Percentiles rank a stretch among this genome's conserved stretches.
Evolutionary conservation across 768 basidiomycete genomes (phyloP).

Genomic region (Gloeostereum incarnatum): DNA sequence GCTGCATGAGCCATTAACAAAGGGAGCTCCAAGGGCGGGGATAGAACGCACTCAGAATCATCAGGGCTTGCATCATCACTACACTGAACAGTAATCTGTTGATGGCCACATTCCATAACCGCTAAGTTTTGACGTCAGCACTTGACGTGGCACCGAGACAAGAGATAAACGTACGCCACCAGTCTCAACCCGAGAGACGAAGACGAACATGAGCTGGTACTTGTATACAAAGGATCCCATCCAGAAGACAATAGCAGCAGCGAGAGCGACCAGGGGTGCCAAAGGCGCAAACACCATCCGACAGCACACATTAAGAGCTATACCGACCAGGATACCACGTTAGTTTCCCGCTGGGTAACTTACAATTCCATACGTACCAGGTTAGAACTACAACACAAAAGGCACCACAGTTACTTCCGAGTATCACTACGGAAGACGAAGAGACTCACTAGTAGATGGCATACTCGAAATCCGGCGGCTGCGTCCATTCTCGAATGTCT

Average conservation of each 20-base stretch:
- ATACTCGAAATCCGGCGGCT: slow-evolving; percentile 86
- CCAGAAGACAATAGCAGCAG: slow-evolving; percentile 84
- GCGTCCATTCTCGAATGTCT: slow-evolving; percentile 84
- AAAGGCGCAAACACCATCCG: slow-evolving; percentile 90
- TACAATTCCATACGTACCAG: too few relatives aligned
- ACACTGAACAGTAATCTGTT: slow-evolving; percentile 78
- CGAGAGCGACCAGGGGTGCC: slow-evolving; percentile 82
- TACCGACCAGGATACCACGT: too few relatives aligned
- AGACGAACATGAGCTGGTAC: slow-evolving; percentile 96
- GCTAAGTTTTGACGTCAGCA: slow-evolving; percentile 29
- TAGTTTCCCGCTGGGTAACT: too few relatives aligned
- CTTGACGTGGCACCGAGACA: background rate
- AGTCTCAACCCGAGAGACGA: slow-evolving; percentile 79
- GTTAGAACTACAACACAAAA: slow-evolving; percentile 3
- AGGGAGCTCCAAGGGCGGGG: slow-evolving; percentile 6
- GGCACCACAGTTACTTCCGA: background rate
- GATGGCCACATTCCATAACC: slow-evolving; percentile 88
- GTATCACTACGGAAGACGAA: background rate
- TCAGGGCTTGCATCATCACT: slow-evolving; percentile 80
- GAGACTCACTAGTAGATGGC: slow-evolving; percentile 68
- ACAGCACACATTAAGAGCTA: slow-evolving; percentile 90
- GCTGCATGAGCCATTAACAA: slow-evolving; percentile 30
- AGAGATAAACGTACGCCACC: slow-evolving; percentile 63
- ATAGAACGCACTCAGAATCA: slow-evolving; percentile 69
- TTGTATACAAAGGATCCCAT: slow-evolving; percentile 84